These are phyloP conservation scores for Helicosporidium sp. DNA, from an alignment of 139 green algal genomes.

Conservation along the genomic window DNA sequence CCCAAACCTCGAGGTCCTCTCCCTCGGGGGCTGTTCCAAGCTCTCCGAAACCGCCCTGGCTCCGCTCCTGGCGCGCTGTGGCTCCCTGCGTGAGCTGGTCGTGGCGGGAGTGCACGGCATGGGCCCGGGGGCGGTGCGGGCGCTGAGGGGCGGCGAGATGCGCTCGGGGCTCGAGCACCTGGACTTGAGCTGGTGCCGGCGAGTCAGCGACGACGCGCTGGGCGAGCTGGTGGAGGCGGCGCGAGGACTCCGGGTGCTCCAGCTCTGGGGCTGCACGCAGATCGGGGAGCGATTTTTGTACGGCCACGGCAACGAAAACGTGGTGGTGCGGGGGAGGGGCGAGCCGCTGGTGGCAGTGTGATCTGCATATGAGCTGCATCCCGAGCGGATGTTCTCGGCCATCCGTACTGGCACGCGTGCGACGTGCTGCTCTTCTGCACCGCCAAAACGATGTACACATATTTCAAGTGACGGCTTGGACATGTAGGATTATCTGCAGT, in stretches of 20 bases:
- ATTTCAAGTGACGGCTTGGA: too few relatives aligned
- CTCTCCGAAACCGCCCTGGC: conserved; percentile 26
- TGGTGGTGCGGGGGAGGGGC: conserved; percentile 14
- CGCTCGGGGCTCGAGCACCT: conserved; percentile 12
- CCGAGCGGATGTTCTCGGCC: too few relatives aligned
- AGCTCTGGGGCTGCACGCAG: conserved; percentile 18
- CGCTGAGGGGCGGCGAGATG: conserved; percentile 1
- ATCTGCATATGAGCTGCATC: too few relatives aligned
- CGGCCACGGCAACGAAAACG: conserved; percentile 20
- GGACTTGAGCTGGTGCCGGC: conserved; percentile 32
- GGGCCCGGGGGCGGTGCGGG: conserved; percentile 1
- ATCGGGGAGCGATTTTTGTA: conserved; percentile 20
- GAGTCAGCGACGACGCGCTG: conserved; percentile 13
- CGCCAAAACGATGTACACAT: too few relatives aligned
- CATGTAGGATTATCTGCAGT: too few relatives aligned
- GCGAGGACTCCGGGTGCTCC: conserved; percentile 3
- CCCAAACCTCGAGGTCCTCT: conserved; percentile 13
- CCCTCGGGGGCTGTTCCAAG: conserved; percentile 20
- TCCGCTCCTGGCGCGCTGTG: conserved; percentile 6
- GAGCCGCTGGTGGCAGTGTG: conserved; percentile 2
- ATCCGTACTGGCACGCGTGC: too few relatives aligned
- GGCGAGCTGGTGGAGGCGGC: conserved; percentile 31
- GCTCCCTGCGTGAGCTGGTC: conserved; percentile 15
- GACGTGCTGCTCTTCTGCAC: too few relatives aligned
- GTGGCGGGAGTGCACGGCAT: conserved; percentile 13